These are phyloP conservation scores for Iris pallida DNA, from an alignment of 116 monocot genomes.

Conservation along the genomic window DNA sequence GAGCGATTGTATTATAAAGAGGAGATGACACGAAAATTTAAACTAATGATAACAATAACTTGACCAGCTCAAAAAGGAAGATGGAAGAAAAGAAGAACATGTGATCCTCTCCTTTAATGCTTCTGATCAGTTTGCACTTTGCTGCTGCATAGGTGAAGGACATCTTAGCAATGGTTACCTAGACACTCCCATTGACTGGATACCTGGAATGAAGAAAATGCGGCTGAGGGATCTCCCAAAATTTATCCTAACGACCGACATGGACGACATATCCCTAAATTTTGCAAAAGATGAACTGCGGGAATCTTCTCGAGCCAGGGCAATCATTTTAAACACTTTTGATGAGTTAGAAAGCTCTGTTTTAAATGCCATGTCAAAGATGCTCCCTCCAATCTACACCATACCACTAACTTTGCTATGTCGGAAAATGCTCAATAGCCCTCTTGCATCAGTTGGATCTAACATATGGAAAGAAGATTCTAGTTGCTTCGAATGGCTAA, in stretches of 20 bases:
- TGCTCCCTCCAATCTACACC: slow-evolving; percentile 26
- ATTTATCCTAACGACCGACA: slow-evolving; percentile 17
- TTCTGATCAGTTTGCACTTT: no score
- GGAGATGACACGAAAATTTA: no score
- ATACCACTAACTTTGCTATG: slow-evolving; percentile 14
- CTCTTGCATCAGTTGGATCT: neutral
- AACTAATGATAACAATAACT: no score
- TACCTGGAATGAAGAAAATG: slow-evolving; percentile 21
- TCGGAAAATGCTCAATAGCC: neutral
- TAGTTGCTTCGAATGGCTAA: slow-evolving; percentile 22
- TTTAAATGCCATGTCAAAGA: slow-evolving; percentile 6
- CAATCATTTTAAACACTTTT: slow-evolving; percentile 28
- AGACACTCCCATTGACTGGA: slow-evolving; percentile 18
- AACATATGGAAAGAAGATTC: slow-evolving; percentile 25
- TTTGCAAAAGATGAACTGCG: neutral
- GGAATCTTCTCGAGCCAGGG: slow-evolving; percentile 1
- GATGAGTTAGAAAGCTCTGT: slow-evolving; percentile 19
- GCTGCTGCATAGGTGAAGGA: slow-evolving; percentile 11
- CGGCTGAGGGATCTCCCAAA: slow-evolving; percentile 19
- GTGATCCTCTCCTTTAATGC: no score
- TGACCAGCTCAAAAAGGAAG: no score
- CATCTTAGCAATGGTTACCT: slow-evolving; percentile 18
- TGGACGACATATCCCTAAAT: slow-evolving; percentile 11
- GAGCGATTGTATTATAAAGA: no score
- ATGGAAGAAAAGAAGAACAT: no score